These are phyloP conservation scores for Domatiomyces catenatus DNA, from an alignment of 2,329 filamentous ascomycete species.

Conservation along the genomic window DNA sequence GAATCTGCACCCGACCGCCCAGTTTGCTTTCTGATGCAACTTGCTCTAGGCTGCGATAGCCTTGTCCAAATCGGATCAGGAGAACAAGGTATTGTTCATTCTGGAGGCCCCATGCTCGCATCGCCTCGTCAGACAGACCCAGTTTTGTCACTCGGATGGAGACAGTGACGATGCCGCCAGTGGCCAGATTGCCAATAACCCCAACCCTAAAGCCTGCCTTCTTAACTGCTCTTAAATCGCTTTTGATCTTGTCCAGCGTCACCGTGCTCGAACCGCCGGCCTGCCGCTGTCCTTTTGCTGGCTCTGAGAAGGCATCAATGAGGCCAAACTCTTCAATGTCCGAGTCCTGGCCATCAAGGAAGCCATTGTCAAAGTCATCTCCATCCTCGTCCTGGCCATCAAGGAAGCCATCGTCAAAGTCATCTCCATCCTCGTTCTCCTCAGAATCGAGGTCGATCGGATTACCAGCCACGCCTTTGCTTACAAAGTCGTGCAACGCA, in stretches of 20 bases:
- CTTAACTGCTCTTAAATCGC: slow-evolving; percentile 48
- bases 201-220: slow-evolving; percentile 56
- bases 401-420: slow-evolving; percentile 24
- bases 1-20: slow-evolving; percentile 36
- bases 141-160: slow-evolving; percentile 57
- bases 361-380: slow-evolving; percentile 24
- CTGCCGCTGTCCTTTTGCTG: background rate
- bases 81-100: slow-evolving; percentile 56
- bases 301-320: background rate
- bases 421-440: slow-evolving; percentile 15
- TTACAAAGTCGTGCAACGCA: slow-evolving; percentile 6
- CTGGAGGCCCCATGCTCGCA: slow-evolving; percentile 61
- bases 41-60: slow-evolving; percentile 46
- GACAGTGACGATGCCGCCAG: slow-evolving; percentile 43
- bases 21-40: slow-evolving; percentile 27
- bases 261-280: background rate
- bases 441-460: slow-evolving; percentile 19
- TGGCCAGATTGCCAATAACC: slow-evolving; percentile 37
- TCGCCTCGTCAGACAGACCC: slow-evolving; percentile 55
- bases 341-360: slow-evolving; percentile 22
- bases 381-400: slow-evolving; percentile 19
- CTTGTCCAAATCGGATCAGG: slow-evolving; percentile 48
- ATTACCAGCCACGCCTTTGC: slow-evolving; percentile 1
- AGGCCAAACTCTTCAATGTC: slow-evolving; percentile 18
- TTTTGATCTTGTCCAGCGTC: slow-evolving; percentile 30